phyloP scores from a whole-genome alignment of 1,284 basidiomycete genomes.

The Ceratobasidium sp. region DNA sequence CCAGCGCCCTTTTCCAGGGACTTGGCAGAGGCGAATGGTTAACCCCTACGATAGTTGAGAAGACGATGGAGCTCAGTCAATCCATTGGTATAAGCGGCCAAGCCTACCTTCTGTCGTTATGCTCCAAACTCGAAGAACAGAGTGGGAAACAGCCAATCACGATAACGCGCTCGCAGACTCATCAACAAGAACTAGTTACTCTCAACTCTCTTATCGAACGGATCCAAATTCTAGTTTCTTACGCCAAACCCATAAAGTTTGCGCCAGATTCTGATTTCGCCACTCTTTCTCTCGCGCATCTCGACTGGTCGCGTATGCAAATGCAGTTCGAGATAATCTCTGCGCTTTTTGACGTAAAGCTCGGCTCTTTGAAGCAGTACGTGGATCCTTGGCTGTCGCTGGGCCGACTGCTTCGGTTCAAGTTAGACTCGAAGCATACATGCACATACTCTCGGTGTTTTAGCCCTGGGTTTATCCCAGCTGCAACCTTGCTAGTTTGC shows the following conservation, averaged over 20 bases:
- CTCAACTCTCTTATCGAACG: not conserved
- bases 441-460: slow-evolving; percentile 14
- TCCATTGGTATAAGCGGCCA: not conserved
- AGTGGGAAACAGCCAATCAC: not conserved
- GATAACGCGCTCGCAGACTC: not conserved
- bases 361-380: not conserved
- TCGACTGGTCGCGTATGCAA: not conserved
- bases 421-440: not conserved
- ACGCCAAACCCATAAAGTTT: not conserved
- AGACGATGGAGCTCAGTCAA: not conserved
- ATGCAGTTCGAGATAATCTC: not conserved
- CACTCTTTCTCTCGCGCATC: not conserved
- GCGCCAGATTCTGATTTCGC: not conserved
- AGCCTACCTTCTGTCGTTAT: not conserved
- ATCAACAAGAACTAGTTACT: too few species aligned
- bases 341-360: not conserved
- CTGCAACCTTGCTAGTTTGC: too few species aligned
- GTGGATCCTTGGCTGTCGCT: not conserved
- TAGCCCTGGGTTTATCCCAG: too few species aligned
- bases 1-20: not conserved
- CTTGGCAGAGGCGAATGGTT: not conserved
- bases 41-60: not conserved
- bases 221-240: not conserved
- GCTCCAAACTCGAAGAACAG: not conserved
- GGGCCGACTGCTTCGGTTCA: not conserved